Evolutionary conservation across 768 basidiomycete species (phyloP).

Genomic region (Termitomyces sp.): DNA sequence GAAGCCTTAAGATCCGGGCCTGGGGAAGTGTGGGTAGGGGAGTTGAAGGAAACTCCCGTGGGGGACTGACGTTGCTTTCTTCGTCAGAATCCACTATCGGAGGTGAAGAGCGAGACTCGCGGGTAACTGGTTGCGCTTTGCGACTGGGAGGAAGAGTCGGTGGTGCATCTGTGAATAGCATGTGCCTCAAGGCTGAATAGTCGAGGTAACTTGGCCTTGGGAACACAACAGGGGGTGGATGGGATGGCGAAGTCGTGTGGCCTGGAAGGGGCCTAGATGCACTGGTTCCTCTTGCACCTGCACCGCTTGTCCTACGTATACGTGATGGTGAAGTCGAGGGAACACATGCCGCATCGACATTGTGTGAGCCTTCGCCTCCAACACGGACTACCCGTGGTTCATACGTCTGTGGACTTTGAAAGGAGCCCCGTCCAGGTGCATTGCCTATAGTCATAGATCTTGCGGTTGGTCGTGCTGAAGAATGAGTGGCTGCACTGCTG

Average conservation of each 20-base stretch:
- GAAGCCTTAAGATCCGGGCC: slow-evolving; percentile 47
- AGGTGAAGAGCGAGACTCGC: slow-evolving; percentile 17
- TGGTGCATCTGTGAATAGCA: slow-evolving; percentile 53
- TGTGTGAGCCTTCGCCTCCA: slow-evolving; percentile 30
- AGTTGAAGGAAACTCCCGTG: slow-evolving; percentile 29
- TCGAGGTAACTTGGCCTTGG: slow-evolving; percentile 72
- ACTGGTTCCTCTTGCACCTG: slow-evolving; percentile 22
- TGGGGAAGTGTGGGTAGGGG: slow-evolving; percentile 25
- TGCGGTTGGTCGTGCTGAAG: slow-evolving; percentile 34
- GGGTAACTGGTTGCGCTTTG: slow-evolving; percentile 25
- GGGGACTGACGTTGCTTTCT: slow-evolving; percentile 50
- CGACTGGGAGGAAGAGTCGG: slow-evolving; percentile 31
- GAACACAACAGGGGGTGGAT: slow-evolving; percentile 36
- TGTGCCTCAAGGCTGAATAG: slow-evolving; percentile 65
- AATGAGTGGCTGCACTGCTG: slow-evolving; percentile 18
- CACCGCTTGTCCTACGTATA: slow-evolving; percentile 40
- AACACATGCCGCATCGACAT: slow-evolving; percentile 37
- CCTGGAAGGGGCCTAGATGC: slow-evolving; percentile 23
- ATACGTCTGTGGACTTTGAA: slow-evolving; percentile 30
- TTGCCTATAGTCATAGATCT: slow-evolving; percentile 36
- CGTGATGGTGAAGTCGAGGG: slow-evolving; percentile 39
- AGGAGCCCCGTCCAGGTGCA: slow-evolving; percentile 24
- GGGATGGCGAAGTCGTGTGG: slow-evolving; percentile 23
- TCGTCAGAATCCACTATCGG: slow-evolving; percentile 57
- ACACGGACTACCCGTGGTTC: slow-evolving; percentile 71